These are phyloP conservation scores for Kwoniella botswanensis DNA, from an alignment of 768 basidiomycete genomes.

Conservation along the genomic window DNA sequence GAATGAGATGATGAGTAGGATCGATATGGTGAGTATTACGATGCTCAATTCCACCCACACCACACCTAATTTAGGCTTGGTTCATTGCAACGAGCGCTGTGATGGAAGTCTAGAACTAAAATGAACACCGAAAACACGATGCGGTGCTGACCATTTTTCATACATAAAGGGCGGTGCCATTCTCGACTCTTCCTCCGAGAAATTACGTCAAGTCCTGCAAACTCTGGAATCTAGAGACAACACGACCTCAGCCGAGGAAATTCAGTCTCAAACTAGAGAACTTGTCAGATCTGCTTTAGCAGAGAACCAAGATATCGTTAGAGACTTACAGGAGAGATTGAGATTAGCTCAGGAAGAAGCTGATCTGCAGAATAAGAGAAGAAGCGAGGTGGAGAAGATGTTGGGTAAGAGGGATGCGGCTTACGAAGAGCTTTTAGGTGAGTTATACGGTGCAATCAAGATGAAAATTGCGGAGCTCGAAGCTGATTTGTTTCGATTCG, in stretches of 20 bases:
- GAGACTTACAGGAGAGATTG: constrained; percentile 87
- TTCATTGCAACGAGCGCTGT: too few relatives aligned
- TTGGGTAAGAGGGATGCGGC: constrained; percentile 82
- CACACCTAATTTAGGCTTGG: too few relatives aligned
- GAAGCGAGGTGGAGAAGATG: constrained; percentile 84
- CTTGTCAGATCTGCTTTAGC: constrained; percentile 83
- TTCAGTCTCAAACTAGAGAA: constrained; percentile 50
- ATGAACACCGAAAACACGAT: neutral
- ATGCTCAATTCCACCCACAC: neutral
- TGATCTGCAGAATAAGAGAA: constrained; percentile 77
- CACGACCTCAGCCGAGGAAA: constrained; percentile 62
- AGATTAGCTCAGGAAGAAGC: constrained; percentile 90
- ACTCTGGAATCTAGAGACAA: constrained; percentile 53
- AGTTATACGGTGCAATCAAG: constrained; percentile 46
- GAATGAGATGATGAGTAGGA: constrained; percentile 99
- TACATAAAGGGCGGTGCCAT: constrained; percentile 42
- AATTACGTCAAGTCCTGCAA: constrained; percentile 47
- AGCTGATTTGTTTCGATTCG: neutral
- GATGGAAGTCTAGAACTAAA: too few relatives aligned
- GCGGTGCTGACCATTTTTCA: constrained; percentile 20
- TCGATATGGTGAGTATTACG: constrained; percentile 74
- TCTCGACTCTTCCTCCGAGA: constrained; percentile 43
- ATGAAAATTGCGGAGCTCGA: neutral
- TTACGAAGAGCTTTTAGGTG: constrained; percentile 95
- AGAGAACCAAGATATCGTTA: constrained; percentile 81